Evolutionary conservation across 2,329 filamentous ascomycete species (phyloP).

Genomic region (Didymella glomerata): DNA sequence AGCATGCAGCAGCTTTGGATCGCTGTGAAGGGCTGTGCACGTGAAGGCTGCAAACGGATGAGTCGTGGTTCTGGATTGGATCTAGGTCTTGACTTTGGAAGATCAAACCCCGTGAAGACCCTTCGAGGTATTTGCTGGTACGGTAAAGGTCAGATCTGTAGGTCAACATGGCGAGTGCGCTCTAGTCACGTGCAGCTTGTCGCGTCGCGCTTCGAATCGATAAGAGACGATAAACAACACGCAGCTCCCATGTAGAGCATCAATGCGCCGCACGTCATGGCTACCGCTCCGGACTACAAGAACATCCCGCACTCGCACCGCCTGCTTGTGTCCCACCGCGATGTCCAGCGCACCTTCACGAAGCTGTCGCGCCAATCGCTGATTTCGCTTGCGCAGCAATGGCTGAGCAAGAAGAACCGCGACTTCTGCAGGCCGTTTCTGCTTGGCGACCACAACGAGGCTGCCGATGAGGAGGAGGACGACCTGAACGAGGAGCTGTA

Average conservation of each 20-base stretch:
- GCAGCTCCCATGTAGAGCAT: slow-evolving; percentile 39
- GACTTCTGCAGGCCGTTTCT: slow-evolving; percentile 68
- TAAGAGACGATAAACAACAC: slow-evolving; percentile 36
- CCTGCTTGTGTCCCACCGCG: slow-evolving; percentile 70
- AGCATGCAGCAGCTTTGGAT: not conserved
- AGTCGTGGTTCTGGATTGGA: not conserved
- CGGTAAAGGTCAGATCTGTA: not conserved
- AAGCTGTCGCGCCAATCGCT: slow-evolving; percentile 77
- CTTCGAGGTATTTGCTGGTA: not conserved
- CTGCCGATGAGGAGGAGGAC: slow-evolving; percentile 60
- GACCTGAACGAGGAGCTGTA: slow-evolving; percentile 68
- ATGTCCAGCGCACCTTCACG: slow-evolving; percentile 71
- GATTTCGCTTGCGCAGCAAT: slow-evolving; percentile 75
- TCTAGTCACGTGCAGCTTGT: slow-evolving; percentile 9
- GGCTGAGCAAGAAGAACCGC: slow-evolving; percentile 75
- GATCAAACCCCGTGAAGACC: not conserved
- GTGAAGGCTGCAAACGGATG: slow-evolving; percentile 14
- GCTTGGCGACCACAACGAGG: slow-evolving; percentile 52
- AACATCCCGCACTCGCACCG: slow-evolving; percentile 76
- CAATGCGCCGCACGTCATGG: slow-evolving; percentile 43
- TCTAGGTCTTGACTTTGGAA: not conserved
- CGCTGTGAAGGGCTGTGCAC: slow-evolving; percentile 5
- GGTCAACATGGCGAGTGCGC: not conserved
- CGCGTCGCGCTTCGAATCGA: slow-evolving; percentile 30
- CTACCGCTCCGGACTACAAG: slow-evolving; percentile 75